Conservation (phyloP, 2,329 filamentous ascomycete genomes). For the Cladosporium sp. region DNA sequence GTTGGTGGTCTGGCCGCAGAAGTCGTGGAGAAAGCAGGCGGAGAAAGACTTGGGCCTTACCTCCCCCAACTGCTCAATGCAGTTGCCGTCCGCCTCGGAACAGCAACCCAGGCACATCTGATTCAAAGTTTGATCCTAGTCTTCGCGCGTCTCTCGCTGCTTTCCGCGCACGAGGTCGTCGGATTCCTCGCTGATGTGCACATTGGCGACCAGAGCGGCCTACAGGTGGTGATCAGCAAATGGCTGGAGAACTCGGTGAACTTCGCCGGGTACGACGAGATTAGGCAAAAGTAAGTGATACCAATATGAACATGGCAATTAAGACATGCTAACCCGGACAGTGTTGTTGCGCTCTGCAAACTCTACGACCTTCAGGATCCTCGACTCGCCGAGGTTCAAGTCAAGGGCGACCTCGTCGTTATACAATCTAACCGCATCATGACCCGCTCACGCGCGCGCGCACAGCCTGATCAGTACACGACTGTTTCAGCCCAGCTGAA, state of each 20-base stretch:
- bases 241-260: slow-evolving; percentile 97
- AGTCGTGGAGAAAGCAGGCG: slow-evolving; percentile 90
- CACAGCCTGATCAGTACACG: slow-evolving; percentile 86
- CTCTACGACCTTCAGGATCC: slow-evolving; percentile 82
- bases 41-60: slow-evolving; percentile 85
- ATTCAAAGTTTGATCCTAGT: slow-evolving; percentile 95
- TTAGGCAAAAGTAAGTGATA: slow-evolving; percentile 79
- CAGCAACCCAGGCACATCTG: slow-evolving; percentile 78
- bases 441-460: slow-evolving; percentile 84
- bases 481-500: slow-evolving; percentile 84
- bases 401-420: slow-evolving; percentile 88
- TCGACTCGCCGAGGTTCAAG: slow-evolving; percentile 71
- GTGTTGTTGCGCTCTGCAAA: slow-evolving; percentile 87
- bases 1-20: slow-evolving; percentile 92
- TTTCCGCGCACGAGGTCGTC: slow-evolving; percentile 82
- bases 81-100: slow-evolving; percentile 78
- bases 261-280: slow-evolving; percentile 98
- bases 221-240: slow-evolving; percentile 84
- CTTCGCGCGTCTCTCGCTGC: slow-evolving; percentile 83
- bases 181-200: slow-evolving; percentile 84
- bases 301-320: background rate
- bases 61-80: slow-evolving; percentile 83
- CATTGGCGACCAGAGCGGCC: slow-evolving; percentile 73
- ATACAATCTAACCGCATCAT: slow-evolving; percentile 78
- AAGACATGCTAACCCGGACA: slow-evolving; percentile 33